These are phyloP conservation scores for Starmerella kuoi DNA, from an alignment of 805 yeast genomes.

Conservation along the genomic window DNA sequence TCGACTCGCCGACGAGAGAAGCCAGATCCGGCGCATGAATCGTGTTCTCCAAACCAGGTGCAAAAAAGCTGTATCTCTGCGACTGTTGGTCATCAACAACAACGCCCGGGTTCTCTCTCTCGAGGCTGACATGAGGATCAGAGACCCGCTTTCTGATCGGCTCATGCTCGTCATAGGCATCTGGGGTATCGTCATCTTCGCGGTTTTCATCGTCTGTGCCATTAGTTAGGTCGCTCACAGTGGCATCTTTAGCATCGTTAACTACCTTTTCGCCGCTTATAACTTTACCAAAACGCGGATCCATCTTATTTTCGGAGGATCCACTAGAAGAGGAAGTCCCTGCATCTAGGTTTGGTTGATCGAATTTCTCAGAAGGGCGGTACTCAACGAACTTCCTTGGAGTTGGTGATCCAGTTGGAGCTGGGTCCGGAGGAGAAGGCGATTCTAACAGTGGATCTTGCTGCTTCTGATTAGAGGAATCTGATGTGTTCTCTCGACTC, in stretches of 20 bases:
- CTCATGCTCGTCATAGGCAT: neutral
- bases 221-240: neutral
- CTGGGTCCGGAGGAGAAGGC: too few species aligned
- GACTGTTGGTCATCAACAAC: slow-evolving; percentile 34
- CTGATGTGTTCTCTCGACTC: too few species aligned
- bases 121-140: neutral
- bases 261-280: neutral
- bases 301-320: neutral
- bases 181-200: neutral
- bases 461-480: too few species aligned
- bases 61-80: slow-evolving; percentile 73
- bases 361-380: neutral
- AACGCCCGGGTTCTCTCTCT: neutral
- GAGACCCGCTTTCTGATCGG: slow-evolving; percentile 1
- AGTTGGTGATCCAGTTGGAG: too few species aligned
- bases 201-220: neutral
- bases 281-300: too few species aligned
- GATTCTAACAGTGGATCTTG: too few species aligned
- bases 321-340: neutral
- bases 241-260: neutral
- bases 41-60: slow-evolving; percentile 72
- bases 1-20: slow-evolving; percentile 48
- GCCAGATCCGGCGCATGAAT: slow-evolving; percentile 81
- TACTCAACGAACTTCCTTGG: slow-evolving; percentile 1
- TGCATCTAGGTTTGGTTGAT: neutral